Evolutionary conservation across 805 yeast species (phyloP), one percentile per base, ranked within the genome.

Genomic region (Kodamaea kakaduensis): DNA sequence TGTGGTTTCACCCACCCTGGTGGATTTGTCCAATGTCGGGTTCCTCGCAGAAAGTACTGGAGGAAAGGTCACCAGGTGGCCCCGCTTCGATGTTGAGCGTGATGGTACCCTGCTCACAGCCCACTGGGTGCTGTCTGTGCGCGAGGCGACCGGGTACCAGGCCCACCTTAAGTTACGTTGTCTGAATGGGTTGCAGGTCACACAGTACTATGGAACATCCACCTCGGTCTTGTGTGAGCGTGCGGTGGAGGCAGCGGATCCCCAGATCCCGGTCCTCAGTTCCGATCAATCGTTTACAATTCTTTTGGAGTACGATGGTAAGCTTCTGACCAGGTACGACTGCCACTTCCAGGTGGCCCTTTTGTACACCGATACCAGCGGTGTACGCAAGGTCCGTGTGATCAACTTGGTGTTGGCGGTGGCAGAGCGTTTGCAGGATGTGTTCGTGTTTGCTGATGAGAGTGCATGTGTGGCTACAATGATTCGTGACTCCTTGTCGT

Each of bases 261-360:
- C 93, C 5, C 58, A 64, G n/a, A 56, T 85, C n/a, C 87, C 95
- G 0, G 63, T 75, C 5, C 58, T 87, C 18, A 70, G 70, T 26
- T 68, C 72, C 12, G 78, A 84, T 44, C 81, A 83, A 29, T 70
- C 81, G 4, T 56, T 86, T 31, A 81, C 85, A 7, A 81, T 85
- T 2, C 69, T 86, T 34, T 77, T 90, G 48, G 71, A 71, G 31
- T 83, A 85, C 51, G 96, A 88, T 51, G 87, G 87, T 3, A 77
- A 77, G 41, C 64, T 87, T 21, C 75, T 79, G 39, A 67, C 83
- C 2, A 77, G 77, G 41, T 69, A 73, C 24, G 96, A 88, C 56
- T 84, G 86, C 15, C 93, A 87, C 56, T 86, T 90, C 66, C 98
- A 93, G 60, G 83, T 85, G 1, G 97, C 97, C 0, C 47, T 93